Evolutionary conservation across 805 yeast genomes (phyloP), one percentile per base, ranked within the genome.

Genomic region (Yarrowia sp.): DNA sequence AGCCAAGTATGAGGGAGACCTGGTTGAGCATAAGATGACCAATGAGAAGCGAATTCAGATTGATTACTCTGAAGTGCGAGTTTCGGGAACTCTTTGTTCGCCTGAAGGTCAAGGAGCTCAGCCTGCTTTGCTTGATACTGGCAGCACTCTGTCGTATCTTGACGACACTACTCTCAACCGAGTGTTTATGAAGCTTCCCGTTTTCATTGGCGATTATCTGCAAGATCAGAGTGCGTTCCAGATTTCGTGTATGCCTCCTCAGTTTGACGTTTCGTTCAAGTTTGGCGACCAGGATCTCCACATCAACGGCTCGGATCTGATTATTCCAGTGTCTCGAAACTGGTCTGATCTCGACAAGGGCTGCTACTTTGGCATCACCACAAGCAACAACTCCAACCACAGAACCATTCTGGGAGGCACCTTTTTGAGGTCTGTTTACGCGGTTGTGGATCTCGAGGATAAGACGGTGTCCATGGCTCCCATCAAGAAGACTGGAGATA

Each of bases 221-320:
- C 46, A 55, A 2, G 46, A 24, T 14, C 61, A 55, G 34, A 46
- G 61, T 1, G 61, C 61, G 9, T 55, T 24, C 19, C 7, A 55
- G 61, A 55, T 55, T 6, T 10, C 46, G 14, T 55, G 61, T 14
- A 55, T 39, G 46, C 46, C 61, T 39, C 61, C 61, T 15, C 46
- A 55, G 24, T 55, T 55, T 39, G 61, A 55, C n/a, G 46, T 55
- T 39, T 55, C 61, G 19, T 55, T 55, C 46, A 55, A 39, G 61
- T 55, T 55, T 24, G 61, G 61, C 24, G 46, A 55, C 46, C 61
- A 55, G 36, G 20, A 55, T 3, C 36, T 55, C 12, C 34, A 55
- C 14, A 39, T 55, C n/a, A 55, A 55, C 24, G 61, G 61, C 12
- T 55, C 61, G 13, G 61, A 55, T 39, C 36, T 55, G 20, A 55